Conservation (phyloP, 2,329 filamentous ascomycete genomes). For the Talaromyces amestolkiae region DNA sequence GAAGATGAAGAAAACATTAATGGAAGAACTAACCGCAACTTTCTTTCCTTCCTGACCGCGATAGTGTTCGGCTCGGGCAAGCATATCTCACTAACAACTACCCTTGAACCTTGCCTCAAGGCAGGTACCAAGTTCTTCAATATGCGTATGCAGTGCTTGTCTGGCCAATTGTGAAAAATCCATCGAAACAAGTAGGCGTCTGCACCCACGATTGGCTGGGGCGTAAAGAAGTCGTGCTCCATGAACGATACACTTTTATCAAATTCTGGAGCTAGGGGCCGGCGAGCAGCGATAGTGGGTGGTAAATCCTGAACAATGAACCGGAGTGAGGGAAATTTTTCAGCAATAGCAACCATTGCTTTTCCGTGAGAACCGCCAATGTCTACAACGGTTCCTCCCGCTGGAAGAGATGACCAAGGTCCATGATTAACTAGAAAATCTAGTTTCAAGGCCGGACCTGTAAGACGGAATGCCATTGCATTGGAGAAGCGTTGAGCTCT, state of each 20-base stretch:
- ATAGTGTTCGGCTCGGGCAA: background rate
- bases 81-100: background rate
- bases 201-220: conserved; percentile 24
- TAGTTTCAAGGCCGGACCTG: background rate
- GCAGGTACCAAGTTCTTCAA: conserved; percentile 23
- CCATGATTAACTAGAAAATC: conserved; percentile 8
- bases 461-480: conserved; percentile 15
- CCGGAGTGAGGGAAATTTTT: conserved; percentile 49
- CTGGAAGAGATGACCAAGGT: conserved; percentile 1
- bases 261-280: conserved; percentile 2
- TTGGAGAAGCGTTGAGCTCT: conserved; percentile 16
- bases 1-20: background rate
- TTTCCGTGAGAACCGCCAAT: conserved; percentile 57
- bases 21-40: background rate
- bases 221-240: conserved; percentile 27
- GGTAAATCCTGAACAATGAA: conserved; percentile 55
- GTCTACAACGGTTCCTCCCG: conserved; percentile 14
- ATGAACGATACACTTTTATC: conserved; percentile 22
- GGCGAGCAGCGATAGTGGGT: conserved; percentile 29
- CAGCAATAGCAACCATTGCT: conserved; percentile 54
- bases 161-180: conserved; percentile 29
- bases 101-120: background rate
- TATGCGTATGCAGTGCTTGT: conserved; percentile 25
- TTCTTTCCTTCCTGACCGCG: background rate
- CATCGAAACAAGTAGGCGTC: conserved; percentile 27